phyloP scores from a whole-genome alignment of 163 green algal genomes.

The Coccomyxa subellipsoidea region DNA sequence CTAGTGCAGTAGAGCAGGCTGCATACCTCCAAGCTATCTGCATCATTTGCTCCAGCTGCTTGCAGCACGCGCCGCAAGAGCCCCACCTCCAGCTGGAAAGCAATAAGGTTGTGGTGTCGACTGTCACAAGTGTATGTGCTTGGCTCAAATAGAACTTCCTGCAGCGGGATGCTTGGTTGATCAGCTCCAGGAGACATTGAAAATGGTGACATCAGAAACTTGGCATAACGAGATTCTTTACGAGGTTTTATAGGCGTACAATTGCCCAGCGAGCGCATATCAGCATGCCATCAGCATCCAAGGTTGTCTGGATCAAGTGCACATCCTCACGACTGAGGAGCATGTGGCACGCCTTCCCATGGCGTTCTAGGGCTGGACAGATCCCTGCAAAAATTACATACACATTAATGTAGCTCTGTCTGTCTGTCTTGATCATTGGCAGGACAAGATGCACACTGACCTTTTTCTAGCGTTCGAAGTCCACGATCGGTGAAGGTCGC shows the following conservation, averaged over 20 bases:
- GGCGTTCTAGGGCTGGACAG: constrained; percentile 79
- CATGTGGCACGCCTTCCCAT: constrained; percentile 74
- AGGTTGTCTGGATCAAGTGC: constrained; percentile 62
- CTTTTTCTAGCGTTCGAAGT: constrained; percentile 46
- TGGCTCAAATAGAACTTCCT: constrained; percentile 65
- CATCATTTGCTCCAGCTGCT: constrained; percentile 46
- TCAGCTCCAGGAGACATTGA: constrained; percentile 3
- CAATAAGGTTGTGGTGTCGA: constrained; percentile 71
- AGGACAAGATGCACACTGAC: too few relatives aligned
- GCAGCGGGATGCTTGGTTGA: constrained; percentile 11
- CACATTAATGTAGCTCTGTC: too few relatives aligned
- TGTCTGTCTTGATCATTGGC: too few relatives aligned
- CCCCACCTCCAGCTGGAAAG: constrained; percentile 61
- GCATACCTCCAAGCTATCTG: constrained; percentile 56
- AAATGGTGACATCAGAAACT: background rate
- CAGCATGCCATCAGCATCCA: constrained; percentile 70
- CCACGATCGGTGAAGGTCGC: constrained; percentile 53
- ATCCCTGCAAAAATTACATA: constrained; percentile 45
- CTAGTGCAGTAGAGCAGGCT: too few relatives aligned
- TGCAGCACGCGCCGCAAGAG: constrained; percentile 64
- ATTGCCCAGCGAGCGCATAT: constrained; percentile 54
- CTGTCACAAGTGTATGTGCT: constrained; percentile 46
- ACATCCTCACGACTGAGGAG: constrained; percentile 65
- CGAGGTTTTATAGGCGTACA: constrained; percentile 28
- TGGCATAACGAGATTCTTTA: background rate